A percentile compares a stretch with the other conserved stretches of the same genome.
Evolutionary conservation across 768 basidiomycete genomes (phyloP).

Genomic region (Pholiota molesta): DNA sequence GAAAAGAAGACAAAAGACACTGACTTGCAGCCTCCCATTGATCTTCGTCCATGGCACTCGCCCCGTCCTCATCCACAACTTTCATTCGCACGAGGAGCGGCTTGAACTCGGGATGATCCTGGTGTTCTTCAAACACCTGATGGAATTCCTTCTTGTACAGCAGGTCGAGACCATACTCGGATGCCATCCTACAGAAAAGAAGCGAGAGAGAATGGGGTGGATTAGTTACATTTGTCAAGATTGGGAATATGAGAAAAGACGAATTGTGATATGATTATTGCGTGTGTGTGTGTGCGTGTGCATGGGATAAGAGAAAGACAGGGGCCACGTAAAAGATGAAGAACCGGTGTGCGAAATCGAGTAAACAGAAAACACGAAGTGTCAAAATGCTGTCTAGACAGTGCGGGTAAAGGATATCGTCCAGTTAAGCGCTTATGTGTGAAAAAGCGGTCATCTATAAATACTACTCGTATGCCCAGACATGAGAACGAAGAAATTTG

Average conservation of each 20-base stretch:
- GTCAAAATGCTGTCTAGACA: background rate
- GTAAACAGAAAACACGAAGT: background rate
- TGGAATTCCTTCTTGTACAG: slow-evolving; percentile 91
- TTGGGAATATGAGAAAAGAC: background rate
- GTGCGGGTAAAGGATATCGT: background rate
- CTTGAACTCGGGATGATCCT: slow-evolving; percentile 77
- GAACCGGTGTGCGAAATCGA: background rate
- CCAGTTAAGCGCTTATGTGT: background rate
- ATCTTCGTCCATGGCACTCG: slow-evolving; percentile 90
- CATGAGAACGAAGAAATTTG: background rate
- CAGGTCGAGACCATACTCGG: slow-evolving; percentile 73
- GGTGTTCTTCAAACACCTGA: slow-evolving; percentile 82
- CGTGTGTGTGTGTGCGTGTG: background rate
- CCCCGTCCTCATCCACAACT: slow-evolving; percentile 83
- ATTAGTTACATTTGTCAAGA: background rate
- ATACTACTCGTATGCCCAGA: background rate
- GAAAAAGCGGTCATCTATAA: background rate
- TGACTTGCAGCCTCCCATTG: slow-evolving; percentile 99
- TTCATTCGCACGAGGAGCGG: slow-evolving; percentile 89
- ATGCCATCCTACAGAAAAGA: slow-evolving; percentile 66
- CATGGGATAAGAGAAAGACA: background rate
- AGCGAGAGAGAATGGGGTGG: background rate
- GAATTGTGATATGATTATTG: background rate
- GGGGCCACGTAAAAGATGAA: background rate
- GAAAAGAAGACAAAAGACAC: slow-evolving; percentile 27